Evolutionary conservation across 306 rosid genomes (phyloP).

Genomic region (Dryas octopetala): DNA sequence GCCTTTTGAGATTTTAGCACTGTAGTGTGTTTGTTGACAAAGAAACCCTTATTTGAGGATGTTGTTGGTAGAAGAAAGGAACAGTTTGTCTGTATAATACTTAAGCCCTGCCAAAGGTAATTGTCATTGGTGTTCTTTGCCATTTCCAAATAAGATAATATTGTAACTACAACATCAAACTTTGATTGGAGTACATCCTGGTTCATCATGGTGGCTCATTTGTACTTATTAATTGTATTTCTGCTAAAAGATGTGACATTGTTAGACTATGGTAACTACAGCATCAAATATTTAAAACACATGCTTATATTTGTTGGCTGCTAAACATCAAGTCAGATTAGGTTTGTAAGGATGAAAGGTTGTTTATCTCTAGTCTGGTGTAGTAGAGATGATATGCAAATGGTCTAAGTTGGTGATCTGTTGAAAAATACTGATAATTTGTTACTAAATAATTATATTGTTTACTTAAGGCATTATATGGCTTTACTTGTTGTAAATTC

Average conservation of each 20-base stretch:
- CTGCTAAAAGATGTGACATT: background rate
- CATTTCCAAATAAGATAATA: background rate
- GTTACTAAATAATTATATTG: background rate
- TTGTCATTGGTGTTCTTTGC: background rate
- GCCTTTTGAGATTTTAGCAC: too few relatives aligned
- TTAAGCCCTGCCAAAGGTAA: background rate
- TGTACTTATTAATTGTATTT: background rate
- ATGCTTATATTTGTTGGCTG: background rate
- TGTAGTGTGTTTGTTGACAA: too few relatives aligned
- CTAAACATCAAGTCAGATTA: background rate
- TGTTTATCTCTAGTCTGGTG: background rate
- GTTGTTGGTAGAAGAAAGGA: background rate
- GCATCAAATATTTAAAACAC: background rate
- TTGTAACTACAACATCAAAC: too few relatives aligned
- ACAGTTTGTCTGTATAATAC: background rate
- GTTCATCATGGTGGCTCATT: background rate
- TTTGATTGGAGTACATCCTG: background rate
- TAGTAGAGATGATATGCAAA: background rate
- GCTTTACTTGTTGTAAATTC: background rate
- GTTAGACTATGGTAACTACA: background rate
- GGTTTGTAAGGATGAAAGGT: background rate
- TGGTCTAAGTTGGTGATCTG: background rate
- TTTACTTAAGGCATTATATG: background rate
- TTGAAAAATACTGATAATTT: background rate
- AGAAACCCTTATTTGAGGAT: background rate